These are phyloP conservation scores for Colletotrichum aenigma DNA, from an alignment of 2,329 filamentous ascomycete genomes.

Conservation along the genomic window DNA sequence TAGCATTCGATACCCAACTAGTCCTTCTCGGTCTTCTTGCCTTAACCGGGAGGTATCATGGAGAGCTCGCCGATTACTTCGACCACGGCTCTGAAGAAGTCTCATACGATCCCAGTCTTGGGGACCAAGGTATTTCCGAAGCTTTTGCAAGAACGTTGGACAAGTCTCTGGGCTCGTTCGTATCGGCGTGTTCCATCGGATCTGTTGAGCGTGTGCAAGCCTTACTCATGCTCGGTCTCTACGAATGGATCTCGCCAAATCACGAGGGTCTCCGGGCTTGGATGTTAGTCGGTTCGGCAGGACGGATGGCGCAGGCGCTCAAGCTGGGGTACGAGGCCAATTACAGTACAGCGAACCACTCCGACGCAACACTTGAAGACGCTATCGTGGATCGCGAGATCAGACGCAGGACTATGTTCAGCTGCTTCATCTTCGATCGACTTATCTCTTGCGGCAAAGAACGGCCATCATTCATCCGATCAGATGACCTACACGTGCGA, in stretches of 20 bases:
- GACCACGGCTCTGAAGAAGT: slow-evolving; percentile 25
- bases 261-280: slow-evolving; percentile 63
- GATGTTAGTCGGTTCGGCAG: slow-evolving; percentile 68
- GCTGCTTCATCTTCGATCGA: slow-evolving; percentile 74
- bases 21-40: slow-evolving; percentile 71
- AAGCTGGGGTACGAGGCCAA: slow-evolving; percentile 63
- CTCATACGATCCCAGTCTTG: not conserved
- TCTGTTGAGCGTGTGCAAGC: slow-evolving; percentile 70
- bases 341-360: slow-evolving; percentile 16
- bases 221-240: slow-evolving; percentile 71
- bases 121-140: slow-evolving; percentile 53
- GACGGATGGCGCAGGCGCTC: slow-evolving; percentile 66
- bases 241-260: slow-evolving; percentile 71
- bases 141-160: slow-evolving; percentile 66
- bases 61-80: slow-evolving; percentile 32
- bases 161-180: slow-evolving; percentile 52
- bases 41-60: slow-evolving; percentile 71
- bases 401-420: slow-evolving; percentile 73
- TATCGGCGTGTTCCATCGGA: slow-evolving; percentile 50
- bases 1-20: slow-evolving; percentile 44
- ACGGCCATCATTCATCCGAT: slow-evolving; percentile 62
- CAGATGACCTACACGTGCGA: slow-evolving; percentile 65
- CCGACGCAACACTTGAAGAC: slow-evolving; percentile 19
- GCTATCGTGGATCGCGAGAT: slow-evolving; percentile 55
- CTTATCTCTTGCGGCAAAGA: slow-evolving; percentile 70